Evolutionary conservation across 2,329 filamentous ascomycete species (phyloP).

Genomic region (Graphium sp.): DNA sequence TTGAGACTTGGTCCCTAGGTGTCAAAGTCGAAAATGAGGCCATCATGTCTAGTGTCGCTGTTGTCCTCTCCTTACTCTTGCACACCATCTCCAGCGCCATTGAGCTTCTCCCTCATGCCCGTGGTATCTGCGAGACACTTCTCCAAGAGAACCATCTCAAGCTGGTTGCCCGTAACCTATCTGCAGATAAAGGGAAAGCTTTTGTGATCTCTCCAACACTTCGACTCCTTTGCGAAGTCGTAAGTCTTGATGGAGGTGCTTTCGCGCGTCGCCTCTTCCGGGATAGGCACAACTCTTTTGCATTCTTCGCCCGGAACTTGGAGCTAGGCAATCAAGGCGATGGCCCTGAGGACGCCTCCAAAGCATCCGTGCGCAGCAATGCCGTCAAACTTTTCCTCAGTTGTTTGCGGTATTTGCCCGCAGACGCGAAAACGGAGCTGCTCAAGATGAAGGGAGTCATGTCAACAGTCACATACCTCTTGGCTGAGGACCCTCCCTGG

Average conservation of each 20-base stretch:
- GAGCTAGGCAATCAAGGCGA: slow-evolving; percentile 46
- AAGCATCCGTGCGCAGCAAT: slow-evolving; percentile 68
- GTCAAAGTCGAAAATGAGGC: slow-evolving; percentile 65
- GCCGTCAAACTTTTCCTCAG: slow-evolving; percentile 68
- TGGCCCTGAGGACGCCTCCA: slow-evolving; percentile 42
- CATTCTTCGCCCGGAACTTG: slow-evolving; percentile 66
- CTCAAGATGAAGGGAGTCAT: slow-evolving; percentile 67
- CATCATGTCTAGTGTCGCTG: slow-evolving; percentile 63
- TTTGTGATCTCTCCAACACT: slow-evolving; percentile 80
- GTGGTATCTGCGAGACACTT: slow-evolving; percentile 65
- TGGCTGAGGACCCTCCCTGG: slow-evolving; percentile 62
- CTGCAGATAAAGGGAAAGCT: slow-evolving; percentile 67
- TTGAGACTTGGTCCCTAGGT: slow-evolving; percentile 79
- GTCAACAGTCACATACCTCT: slow-evolving; percentile 62
- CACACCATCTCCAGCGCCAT: slow-evolving; percentile 59
- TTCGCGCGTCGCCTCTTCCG: slow-evolving; percentile 65
- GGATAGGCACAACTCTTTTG: slow-evolving; percentile 61
- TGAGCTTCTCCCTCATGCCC: slow-evolving; percentile 58
- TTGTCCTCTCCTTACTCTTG: slow-evolving; percentile 66
- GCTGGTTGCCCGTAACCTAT: slow-evolving; percentile 62
- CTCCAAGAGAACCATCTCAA: slow-evolving; percentile 69
- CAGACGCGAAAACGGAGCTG: slow-evolving; percentile 65
- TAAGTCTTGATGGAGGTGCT: slow-evolving; percentile 69
- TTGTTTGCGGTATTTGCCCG: slow-evolving; percentile 61
- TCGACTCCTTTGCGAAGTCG: slow-evolving; percentile 71